phyloP scores from a whole-genome alignment of 768 basidiomycete genomes.

The Strobilomyces dryophilus region DNA sequence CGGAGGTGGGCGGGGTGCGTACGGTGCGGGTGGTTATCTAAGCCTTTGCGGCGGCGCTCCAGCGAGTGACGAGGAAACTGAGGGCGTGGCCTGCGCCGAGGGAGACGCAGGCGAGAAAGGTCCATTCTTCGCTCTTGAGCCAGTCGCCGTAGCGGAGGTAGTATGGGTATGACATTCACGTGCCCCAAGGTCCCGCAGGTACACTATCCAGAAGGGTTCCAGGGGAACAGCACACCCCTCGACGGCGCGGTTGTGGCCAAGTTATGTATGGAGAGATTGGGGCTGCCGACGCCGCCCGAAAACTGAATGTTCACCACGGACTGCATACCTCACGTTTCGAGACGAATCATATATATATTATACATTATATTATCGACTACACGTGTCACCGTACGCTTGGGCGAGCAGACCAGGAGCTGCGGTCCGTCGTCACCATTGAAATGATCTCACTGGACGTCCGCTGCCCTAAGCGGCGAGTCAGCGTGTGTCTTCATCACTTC shows the following conservation, averaged over 20 bases:
- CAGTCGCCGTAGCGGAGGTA: conserved; percentile 87
- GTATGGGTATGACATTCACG: conserved; percentile 87
- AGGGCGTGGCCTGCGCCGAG: conserved; percentile 87
- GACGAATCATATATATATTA: no score
- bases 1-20: neutral
- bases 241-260: conserved; percentile 66
- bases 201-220: conserved; percentile 84
- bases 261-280: conserved; percentile 54
- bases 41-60: conserved; percentile 78
- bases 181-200: conserved; percentile 65
- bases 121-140: conserved; percentile 95
- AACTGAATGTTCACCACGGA: neutral
- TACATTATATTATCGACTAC: no score
- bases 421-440: no score
- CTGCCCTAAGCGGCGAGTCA: no score
- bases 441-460: no score
- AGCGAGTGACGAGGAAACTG: conserved; percentile 86
- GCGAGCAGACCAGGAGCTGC: no score
- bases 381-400: no score
- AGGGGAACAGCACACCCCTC: conserved; percentile 81
- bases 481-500: no score
- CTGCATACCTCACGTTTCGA: no score
- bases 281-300: conserved; percentile 2
- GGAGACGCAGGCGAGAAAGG: conserved; percentile 85
- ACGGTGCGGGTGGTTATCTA: conserved; percentile 80